Base-by-base conservation (phyloP, 345 rosid species). In the Erucastrum elatum region DNA sequence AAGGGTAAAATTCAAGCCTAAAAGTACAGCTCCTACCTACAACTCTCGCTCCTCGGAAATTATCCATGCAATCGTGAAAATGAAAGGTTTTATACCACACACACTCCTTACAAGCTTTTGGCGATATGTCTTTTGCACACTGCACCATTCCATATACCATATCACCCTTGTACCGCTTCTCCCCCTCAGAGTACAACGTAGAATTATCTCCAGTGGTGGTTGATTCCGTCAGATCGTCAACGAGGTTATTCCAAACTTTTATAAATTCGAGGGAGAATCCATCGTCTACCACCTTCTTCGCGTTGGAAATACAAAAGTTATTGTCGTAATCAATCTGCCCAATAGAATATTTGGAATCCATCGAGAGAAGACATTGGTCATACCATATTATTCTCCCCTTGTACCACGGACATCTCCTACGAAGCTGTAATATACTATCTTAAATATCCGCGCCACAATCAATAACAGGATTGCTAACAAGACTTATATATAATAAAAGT, bases 111-210 rank as follows among this genome's bases (percentile, higher is more conserved):
- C 93, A 89, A 56, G 41, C 76, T 5, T 15, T 4, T 0, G 8
- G 6, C 13, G 86, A 74, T 29, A 89, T 2, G 27, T 87, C 91
- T 60, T 87, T 68, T 0, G 86, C 84, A 64, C 93, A 89, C 61
- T 87, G 88, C 37, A 80, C 82, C 82, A 87, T 58, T 46, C 90
- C 93, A 31, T 86, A 86, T 2, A 87, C 62, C 80, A 11, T 71
- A 3, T 58, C 15, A 6, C 3, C 27, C 34, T 46, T 64, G 5
- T 59, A 72, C 80, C 59, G 51, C 76, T 7, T 62, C 86, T 35
- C 80, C 85, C 51, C 84, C 76, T 9, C 11, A 12, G 21, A 68
- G 81, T 69, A 75, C 74, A 83, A 46, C 13, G 53, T 55, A 13
- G 15, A 46, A 27, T 35, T 71, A 16, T 85, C n/a, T 9, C 5